phyloP scores from a whole-genome alignment of 495 filamentous ascomycete species.

The Astrothelium macrocarpum region DNA sequence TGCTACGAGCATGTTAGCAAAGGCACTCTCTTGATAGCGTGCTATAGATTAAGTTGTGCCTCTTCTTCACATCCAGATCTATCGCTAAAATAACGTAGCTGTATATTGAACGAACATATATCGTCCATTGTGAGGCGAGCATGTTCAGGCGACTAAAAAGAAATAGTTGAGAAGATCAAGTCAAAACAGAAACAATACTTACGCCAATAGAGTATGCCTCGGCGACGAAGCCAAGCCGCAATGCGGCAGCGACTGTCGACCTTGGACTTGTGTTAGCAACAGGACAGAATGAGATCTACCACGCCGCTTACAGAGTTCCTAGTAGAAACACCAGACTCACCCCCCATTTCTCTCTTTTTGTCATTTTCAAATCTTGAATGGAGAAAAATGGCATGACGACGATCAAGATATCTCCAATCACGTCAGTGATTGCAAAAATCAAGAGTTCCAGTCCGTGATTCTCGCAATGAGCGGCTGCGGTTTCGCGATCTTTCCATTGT shows the following conservation, averaged over 20 bases:
- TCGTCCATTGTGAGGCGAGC: too few species aligned
- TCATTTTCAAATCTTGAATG: background rate
- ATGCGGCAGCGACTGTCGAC: background rate
- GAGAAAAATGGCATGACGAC: conserved; percentile 1
- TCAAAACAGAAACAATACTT: background rate
- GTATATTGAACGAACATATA: too few species aligned
- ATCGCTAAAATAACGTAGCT: too few species aligned
- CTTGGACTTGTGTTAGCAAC: background rate
- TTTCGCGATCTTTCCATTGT: background rate
- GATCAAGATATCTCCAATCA: background rate
- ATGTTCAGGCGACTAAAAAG: too few species aligned
- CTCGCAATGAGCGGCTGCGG: background rate
- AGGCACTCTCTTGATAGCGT: too few species aligned
- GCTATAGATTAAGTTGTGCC: too few species aligned
- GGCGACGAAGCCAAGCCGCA: background rate
- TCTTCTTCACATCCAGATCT: too few species aligned
- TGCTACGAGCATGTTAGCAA: background rate
- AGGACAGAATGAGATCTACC: background rate
- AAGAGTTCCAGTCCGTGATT: background rate
- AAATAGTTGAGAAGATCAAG: too few species aligned
- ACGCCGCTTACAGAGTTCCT: background rate
- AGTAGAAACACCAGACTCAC: background rate
- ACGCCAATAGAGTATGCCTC: conserved; percentile 1
- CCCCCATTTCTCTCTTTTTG: background rate
- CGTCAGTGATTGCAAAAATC: background rate